These are phyloP conservation scores for Hippophae rhamnoides DNA, from an alignment of 306 rosid genomes.

Conservation along the genomic window DNA sequence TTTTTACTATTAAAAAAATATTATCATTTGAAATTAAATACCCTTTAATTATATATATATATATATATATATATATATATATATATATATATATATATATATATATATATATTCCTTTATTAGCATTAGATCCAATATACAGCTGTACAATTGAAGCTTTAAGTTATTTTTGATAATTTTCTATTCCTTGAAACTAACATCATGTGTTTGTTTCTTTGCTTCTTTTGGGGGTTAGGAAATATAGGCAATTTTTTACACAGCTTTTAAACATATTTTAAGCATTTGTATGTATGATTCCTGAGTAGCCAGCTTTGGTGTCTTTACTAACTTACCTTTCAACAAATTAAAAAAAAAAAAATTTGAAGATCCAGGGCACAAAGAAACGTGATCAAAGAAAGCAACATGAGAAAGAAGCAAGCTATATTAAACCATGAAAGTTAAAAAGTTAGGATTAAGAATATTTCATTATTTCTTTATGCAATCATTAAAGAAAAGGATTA, in stretches of 20 bases:
- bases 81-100: too few relatives aligned
- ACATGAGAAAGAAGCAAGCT: constrained; percentile 11
- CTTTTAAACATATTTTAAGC: too few relatives aligned
- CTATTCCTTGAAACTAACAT: constrained; percentile 5
- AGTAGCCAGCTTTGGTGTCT: too few relatives aligned
- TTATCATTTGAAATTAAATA: too few relatives aligned
- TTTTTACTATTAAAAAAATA: too few relatives aligned
- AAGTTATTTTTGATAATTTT: not conserved
- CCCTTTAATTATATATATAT: too few relatives aligned
- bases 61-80: too few relatives aligned
- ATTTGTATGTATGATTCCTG: too few relatives aligned
- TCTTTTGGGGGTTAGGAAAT: not conserved
- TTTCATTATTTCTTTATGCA: constrained; percentile 22
- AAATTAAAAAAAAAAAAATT: too few relatives aligned
- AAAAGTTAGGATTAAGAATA: not conserved
- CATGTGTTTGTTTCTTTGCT: constrained; percentile 24
- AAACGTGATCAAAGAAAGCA: not conserved
- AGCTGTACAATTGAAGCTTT: constrained; percentile 33
- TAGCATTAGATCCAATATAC: not conserved
- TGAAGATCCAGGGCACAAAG: too few relatives aligned
- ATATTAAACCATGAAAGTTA: not conserved
- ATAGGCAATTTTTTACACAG: not conserved
- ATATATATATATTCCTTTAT: too few relatives aligned
- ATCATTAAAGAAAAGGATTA: constrained; percentile 43
- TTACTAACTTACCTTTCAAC: too few relatives aligned